These are phyloP conservation scores for Tolypocladium inflatum DNA, from an alignment of 2,329 filamentous ascomycete species.

Conservation along the genomic window DNA sequence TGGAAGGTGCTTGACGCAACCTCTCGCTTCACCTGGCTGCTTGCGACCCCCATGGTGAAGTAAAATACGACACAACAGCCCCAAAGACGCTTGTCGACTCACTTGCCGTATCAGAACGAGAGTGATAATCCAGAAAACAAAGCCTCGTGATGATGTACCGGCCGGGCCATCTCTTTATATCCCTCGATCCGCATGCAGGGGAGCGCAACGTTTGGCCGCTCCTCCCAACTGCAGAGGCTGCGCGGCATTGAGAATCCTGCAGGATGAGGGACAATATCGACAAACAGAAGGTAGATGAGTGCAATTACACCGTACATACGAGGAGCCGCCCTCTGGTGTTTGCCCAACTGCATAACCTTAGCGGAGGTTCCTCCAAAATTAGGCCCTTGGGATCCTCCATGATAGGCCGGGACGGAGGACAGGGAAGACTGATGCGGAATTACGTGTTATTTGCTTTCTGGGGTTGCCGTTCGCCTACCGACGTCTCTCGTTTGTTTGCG, in stretches of 20 bases:
- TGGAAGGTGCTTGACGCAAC: background rate
- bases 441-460: background rate
- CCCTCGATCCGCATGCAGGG: background rate
- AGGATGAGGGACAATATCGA: background rate
- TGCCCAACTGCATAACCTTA: background rate
- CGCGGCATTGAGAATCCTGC: background rate
- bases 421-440: background rate
- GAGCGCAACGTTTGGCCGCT: background rate
- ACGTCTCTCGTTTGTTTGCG: background rate
- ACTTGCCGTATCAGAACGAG: background rate
- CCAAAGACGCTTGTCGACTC: background rate
- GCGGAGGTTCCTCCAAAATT: background rate
- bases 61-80: background rate
- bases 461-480: background rate
- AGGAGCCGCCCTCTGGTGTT: background rate
- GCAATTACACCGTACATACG: background rate
- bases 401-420: too few relatives aligned
- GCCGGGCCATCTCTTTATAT: background rate
- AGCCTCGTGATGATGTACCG: background rate
- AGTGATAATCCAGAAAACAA: background rate
- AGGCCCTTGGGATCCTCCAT: background rate
- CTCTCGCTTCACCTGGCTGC: background rate
- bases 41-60: conserved; percentile 4
- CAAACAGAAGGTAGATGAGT: background rate
- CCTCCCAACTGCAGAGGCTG: background rate